These are phyloP conservation scores for Colletotrichum sp. DNA, from an alignment of 2,329 filamentous ascomycete species.

Conservation along the genomic window DNA sequence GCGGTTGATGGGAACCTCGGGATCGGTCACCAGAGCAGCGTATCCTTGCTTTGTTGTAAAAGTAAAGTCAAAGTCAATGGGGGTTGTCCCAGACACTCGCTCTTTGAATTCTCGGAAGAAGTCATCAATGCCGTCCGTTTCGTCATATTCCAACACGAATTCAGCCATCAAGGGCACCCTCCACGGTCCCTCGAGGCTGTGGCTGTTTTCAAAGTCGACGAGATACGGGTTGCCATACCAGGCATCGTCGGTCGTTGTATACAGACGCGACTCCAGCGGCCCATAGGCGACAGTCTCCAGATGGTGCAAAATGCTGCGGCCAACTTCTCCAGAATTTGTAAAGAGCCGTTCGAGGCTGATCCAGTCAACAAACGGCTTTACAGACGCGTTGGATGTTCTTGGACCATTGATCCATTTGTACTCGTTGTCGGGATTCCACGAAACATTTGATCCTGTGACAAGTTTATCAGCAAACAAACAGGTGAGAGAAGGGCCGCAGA, in stretches of 20 bases:
- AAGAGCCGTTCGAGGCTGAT: background rate
- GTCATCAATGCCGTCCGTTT: background rate
- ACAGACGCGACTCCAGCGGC: background rate
- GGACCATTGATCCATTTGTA: background rate
- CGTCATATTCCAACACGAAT: background rate
- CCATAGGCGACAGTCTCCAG: background rate
- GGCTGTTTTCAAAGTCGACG: background rate
- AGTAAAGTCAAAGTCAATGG: background rate
- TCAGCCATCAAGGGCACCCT: background rate
- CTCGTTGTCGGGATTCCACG: background rate
- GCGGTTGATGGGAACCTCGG: background rate
- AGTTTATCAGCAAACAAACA: background rate
- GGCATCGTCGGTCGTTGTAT: background rate
- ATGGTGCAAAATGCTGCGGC: background rate
- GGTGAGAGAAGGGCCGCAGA: background rate
- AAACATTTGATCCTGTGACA: background rate
- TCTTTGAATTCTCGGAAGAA: background rate
- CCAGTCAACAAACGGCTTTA: background rate
- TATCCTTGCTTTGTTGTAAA: background rate
- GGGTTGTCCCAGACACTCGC: background rate
- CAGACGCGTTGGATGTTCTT: background rate
- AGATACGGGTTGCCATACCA: slow-evolving; percentile 2
- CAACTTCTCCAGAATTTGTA: background rate
- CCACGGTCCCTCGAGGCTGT: background rate
- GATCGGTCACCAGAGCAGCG: background rate